These are phyloP conservation scores for Chlamydomonas sp. DNA, from an alignment of 139 green algal species.

Conservation along the genomic window DNA sequence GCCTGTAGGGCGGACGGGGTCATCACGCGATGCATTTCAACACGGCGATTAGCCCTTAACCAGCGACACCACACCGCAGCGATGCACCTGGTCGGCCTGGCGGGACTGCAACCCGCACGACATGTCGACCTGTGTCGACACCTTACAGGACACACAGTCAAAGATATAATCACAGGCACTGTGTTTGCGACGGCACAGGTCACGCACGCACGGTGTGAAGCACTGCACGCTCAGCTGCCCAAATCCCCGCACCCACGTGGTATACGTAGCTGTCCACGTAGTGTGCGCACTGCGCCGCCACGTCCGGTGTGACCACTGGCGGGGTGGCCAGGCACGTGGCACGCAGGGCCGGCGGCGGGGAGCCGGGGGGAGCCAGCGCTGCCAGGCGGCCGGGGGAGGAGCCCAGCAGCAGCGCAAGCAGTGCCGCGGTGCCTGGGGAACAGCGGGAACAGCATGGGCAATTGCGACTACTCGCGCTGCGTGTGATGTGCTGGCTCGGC, in stretches of 20 bases:
- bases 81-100: not conserved
- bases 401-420: conserved; percentile 5
- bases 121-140: too few relatives aligned
- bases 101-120: not conserved
- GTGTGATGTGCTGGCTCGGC: not conserved
- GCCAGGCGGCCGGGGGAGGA: not conserved
- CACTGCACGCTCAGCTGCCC: too few relatives aligned
- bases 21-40: not conserved
- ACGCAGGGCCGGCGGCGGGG: not conserved
- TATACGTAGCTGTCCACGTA: conserved; percentile 25
- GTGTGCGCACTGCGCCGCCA: not conserved
- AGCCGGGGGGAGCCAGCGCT: not conserved
- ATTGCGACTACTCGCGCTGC: not conserved
- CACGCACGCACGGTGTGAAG: not conserved
- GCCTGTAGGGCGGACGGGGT: not conserved
- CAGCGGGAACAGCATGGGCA: not conserved
- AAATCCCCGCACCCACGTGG: not conserved
- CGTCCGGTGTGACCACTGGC: not conserved
- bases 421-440: not conserved
- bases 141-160: not conserved
- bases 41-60: not conserved
- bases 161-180: too few relatives aligned
- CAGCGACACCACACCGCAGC: not conserved
- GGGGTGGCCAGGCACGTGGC: conserved; percentile 17
- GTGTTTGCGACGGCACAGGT: not conserved